phyloP scores from a whole-genome alignment of 176 grass and related monocot genomes.

The Chrysopogon serrulatus region DNA sequence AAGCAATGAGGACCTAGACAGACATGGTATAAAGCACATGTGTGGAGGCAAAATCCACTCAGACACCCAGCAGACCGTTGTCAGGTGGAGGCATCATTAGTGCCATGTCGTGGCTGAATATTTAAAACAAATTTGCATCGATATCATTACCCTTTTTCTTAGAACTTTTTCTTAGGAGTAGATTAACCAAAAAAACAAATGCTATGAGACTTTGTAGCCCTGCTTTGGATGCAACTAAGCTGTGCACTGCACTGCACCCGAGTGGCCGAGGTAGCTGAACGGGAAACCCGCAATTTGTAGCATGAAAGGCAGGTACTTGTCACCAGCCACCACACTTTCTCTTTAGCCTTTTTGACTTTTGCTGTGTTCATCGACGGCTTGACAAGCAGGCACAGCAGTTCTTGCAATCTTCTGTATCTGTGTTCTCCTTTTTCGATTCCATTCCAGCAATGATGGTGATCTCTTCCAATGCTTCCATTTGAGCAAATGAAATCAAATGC shows the following conservation, averaged over 20 bases:
- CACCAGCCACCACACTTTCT: not conserved
- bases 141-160: conserved; percentile 25
- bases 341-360: not conserved
- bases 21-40: not conserved
- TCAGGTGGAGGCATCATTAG: conserved; percentile 23
- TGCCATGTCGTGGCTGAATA: not conserved
- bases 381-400: not conserved
- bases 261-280: not conserved
- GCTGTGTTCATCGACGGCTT: not conserved
- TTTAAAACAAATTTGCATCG: conserved; percentile 22
- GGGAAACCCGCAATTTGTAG: conserved; percentile 4
- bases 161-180: conserved; percentile 4
- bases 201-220: conserved; percentile 21
- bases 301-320: not conserved
- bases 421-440: not conserved
- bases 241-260: conserved; percentile 2
- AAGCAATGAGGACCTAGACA: not conserved
- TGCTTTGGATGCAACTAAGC: conserved; percentile 38
- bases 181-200: not conserved
- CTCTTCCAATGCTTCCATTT: not conserved
- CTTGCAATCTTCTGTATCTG: not conserved
- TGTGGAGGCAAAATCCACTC: not conserved
- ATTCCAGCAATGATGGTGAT: not conserved
- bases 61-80: not conserved
- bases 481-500: not conserved